These are phyloP conservation scores for Kokia cookei DNA, from an alignment of 441 rosid species.

Conservation along the genomic window DNA sequence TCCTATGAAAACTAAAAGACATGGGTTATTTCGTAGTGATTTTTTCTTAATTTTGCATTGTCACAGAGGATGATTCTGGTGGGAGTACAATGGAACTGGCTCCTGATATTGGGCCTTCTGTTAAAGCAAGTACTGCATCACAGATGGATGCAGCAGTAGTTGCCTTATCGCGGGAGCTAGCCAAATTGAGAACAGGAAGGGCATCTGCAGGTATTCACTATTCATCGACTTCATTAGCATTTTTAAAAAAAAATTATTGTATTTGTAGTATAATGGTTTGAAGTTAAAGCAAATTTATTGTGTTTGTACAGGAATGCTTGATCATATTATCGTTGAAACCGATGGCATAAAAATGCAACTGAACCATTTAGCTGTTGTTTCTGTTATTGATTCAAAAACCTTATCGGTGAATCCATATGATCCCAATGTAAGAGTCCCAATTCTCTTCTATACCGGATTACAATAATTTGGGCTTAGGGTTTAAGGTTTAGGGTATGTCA, in stretches of 20 bases:
- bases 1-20: background rate
- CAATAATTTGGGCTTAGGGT: too few species aligned
- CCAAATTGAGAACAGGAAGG: constrained; percentile 80
- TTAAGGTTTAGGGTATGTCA: background rate
- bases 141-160: constrained; percentile 91
- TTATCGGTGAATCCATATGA: constrained; percentile 66
- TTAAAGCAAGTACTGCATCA: constrained; percentile 52
- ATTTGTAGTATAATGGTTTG: background rate
- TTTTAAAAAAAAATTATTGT: background rate
- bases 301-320: constrained; percentile 69
- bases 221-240: background rate
- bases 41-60: background rate
- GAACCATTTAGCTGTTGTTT: constrained; percentile 75
- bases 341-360: constrained; percentile 74
- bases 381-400: constrained; percentile 67
- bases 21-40: background rate
- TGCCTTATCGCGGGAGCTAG: constrained; percentile 68
- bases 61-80: constrained; percentile 59
- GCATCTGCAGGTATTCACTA: constrained; percentile 63
- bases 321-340: constrained; percentile 82
- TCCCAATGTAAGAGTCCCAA: constrained; percentile 44
- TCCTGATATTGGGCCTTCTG: constrained; percentile 61
- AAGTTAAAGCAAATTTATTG: background rate
- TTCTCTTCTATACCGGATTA: background rate
- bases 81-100: constrained; percentile 37